Conservation (phyloP, 225 moss, liverwort and hornwort genomes). For the Pseudisothecium myosuroides region DNA sequence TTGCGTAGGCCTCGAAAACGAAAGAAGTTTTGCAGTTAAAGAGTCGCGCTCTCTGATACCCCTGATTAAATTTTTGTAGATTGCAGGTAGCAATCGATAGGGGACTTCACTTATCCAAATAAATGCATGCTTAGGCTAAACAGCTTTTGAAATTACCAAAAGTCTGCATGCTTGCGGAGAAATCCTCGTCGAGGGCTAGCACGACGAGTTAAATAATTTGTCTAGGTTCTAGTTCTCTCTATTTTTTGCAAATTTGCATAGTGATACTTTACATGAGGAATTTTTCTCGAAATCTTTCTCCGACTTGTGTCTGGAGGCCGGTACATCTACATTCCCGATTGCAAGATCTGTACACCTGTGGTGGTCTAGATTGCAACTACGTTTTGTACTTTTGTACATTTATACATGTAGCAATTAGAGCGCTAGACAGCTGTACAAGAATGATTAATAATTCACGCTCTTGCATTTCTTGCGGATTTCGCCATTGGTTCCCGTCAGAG, state of each 20-base stretch:
- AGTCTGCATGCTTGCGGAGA: neutral
- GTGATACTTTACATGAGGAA: conserved; percentile 9
- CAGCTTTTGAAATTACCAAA: neutral
- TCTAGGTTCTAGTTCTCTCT: neutral
- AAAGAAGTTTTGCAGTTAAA: neutral
- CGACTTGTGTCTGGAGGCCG: conserved; percentile 8
- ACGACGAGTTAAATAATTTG: neutral
- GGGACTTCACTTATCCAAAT: neutral
- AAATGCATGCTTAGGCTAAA: neutral
- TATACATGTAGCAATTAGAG: neutral
- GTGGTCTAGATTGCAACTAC: neutral
- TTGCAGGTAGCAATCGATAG: neutral
- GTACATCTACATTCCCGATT: neutral
- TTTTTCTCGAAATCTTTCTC: neutral
- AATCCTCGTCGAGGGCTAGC: neutral
- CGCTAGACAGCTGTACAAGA: neutral
- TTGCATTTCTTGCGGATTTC: conserved; percentile 49
- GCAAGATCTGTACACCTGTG: neutral
- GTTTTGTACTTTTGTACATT: neutral
- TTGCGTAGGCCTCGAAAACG: neutral
- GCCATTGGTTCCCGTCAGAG: conserved; percentile 24
- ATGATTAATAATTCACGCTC: neutral
- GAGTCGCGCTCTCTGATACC: neutral
- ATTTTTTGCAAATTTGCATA: neutral
- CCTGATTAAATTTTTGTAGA: neutral